Base-by-base conservation (phyloP, 192 early-diverging fungal genomes). In the Pecoramyces ruminantium region DNA sequence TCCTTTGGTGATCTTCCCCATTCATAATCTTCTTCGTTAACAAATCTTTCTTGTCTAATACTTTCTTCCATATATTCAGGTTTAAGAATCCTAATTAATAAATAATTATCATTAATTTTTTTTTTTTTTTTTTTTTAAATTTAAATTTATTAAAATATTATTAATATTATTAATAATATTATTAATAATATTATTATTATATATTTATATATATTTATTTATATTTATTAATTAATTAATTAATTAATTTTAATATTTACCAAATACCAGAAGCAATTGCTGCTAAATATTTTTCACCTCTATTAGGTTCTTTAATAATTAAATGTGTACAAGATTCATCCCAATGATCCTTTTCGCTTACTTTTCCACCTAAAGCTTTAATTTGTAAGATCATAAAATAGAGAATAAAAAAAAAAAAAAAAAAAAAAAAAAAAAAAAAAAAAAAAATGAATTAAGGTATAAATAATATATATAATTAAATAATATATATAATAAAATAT, bases 1-100 rank as follows among this genome's bases (percentile, higher is more conserved):
- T 78, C 79, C 17, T 30, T 40, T 40, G 16, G 29, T 15, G 29
- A 29, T 14, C 30, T 29, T 16, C 38, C 80, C 87, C 87, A 88
- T 78, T 88, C 87, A 38, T 79, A 86, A 14, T 82, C 82, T 38
- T 83, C 86, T 80, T 88, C 87, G 28, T 87, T 83, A 25, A 87
- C 77, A 82, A 87, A 87, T 17, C 40, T 29, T 18, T 82, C 85
- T n/a, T 81, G 83, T 1, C 28, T 40, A 18, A 18, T 29, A 77
- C 81, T 81, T 28, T 81, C 86, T 13, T 86, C 80, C 18, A 88
- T 79, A 51, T 87, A 88, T 14, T n/a, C 30, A 0, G 81, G 83
- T 34, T 80, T 29, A 78, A 88, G 29, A 16, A 87, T 15, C 85
- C 85, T 86, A 39, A 84, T n/a, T n/a, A n/a, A n/a, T n/a, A n/a